Conservation (phyloP, 2,329 filamentous ascomycete genomes). For the Diaporthe sp. region DNA sequence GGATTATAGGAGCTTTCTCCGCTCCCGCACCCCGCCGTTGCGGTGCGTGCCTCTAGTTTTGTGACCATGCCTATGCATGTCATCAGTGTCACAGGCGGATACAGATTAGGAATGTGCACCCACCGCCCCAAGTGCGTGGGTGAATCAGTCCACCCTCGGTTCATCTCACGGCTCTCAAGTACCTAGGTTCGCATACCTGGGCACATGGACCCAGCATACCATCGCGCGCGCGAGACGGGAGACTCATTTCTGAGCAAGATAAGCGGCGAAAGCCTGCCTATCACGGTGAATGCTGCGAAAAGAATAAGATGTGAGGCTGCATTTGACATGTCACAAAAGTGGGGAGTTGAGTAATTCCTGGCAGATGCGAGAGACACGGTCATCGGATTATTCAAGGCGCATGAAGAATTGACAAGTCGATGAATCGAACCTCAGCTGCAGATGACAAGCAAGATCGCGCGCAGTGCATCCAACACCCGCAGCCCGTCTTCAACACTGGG, state of each 20-base stretch:
- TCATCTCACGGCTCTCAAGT: background rate
- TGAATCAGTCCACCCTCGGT: background rate
- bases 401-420: background rate
- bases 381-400: background rate
- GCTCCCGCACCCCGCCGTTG: slow-evolving; percentile 15
- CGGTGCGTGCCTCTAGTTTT: background rate
- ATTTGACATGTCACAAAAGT: slow-evolving; percentile 20
- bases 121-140: background rate
- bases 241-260: background rate
- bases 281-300: background rate
- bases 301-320: slow-evolving; percentile 3
- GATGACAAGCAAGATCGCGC: slow-evolving; percentile 13
- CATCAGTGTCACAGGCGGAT: slow-evolving; percentile 1
- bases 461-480: background rate
- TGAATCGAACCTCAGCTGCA: slow-evolving; percentile 5
- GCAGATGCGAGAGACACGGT: slow-evolving; percentile 3
- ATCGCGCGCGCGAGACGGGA: background rate
- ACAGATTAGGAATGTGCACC: slow-evolving; percentile 2
- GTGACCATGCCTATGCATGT: slow-evolving; percentile 9
- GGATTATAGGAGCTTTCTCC: slow-evolving; percentile 3
- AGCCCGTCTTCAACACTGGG: background rate
- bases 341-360: background rate
- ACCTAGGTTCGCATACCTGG: background rate
- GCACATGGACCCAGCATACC: background rate
- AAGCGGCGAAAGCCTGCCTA: background rate